Conservation (phyloP, 805 yeast species). For the Candida mattraensis region DNA sequence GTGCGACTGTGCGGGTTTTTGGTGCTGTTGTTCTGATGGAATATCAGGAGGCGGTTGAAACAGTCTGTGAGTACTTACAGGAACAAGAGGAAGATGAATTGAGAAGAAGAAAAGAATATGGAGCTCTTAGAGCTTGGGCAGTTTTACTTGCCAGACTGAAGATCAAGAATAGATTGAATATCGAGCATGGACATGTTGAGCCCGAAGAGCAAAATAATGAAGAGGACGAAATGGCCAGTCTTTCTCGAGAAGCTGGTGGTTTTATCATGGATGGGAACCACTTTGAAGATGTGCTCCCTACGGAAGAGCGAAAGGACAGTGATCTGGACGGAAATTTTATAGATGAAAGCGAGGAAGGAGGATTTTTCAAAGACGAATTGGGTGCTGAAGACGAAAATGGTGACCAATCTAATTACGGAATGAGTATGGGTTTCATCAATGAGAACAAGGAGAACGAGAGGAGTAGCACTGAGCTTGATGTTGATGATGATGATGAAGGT, state of each 20-base stretch:
- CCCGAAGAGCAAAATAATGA: slow-evolving; percentile 17
- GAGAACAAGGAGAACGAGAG: slow-evolving; percentile 1
- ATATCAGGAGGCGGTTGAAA: slow-evolving; percentile 56
- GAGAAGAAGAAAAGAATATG: slow-evolving; percentile 43
- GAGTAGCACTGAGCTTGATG: slow-evolving; percentile 4
- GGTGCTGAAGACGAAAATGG: slow-evolving; percentile 4
- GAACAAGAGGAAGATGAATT: slow-evolving; percentile 51
- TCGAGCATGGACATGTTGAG: slow-evolving; percentile 46
- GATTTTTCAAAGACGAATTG: too few species aligned
- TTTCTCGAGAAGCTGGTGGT: slow-evolving; percentile 5
- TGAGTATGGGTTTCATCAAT: too few species aligned
- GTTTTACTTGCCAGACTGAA: slow-evolving; percentile 49
- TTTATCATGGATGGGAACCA: too few species aligned
- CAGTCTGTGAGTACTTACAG: slow-evolving; percentile 47
- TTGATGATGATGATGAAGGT: slow-evolving; percentile 4
- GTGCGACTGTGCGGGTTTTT: slow-evolving; percentile 61
- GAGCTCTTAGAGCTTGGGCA: slow-evolving; percentile 55
- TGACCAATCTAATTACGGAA: slow-evolving; percentile 1
- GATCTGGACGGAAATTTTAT: slow-evolving; percentile 7
- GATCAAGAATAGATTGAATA: slow-evolving; percentile 46
- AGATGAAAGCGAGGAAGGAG: slow-evolving; percentile 6
- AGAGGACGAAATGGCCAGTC: slow-evolving; percentile 16
- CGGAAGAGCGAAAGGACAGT: slow-evolving; percentile 5
- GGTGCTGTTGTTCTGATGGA: slow-evolving; percentile 76
- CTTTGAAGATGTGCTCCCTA: slow-evolving; percentile 23